Evolutionary conservation across 805 yeast species (phyloP), one percentile per base, ranked within the genome.

Genomic region (Starmera amethionina): DNA sequence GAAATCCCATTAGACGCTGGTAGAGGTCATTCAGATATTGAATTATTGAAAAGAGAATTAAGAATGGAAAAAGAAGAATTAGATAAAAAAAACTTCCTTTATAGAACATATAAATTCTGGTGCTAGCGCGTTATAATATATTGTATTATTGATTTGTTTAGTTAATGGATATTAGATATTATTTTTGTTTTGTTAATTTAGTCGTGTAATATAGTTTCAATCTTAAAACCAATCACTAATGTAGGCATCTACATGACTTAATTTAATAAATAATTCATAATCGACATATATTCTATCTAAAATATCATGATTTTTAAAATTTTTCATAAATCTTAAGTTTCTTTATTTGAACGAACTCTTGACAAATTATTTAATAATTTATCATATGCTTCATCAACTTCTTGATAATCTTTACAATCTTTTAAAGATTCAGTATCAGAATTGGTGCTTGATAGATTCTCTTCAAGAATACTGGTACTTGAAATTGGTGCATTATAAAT

Each of bases 341-440:
- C 27, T 40, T 58, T 66, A 46, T 74, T 77, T 2, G 80, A 75
- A 47, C 86, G 65, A 12, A 76, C 84, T 38, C 77, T 65, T 25
- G 79, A 76, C 28, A 82, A 77, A 50, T 80, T 80, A 49, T 81
- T 79, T 52, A 82, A 64, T 36, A 82, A 60, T 54, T 79, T 79
- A 46, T 82, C 90, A 50, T 82, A 82, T 4, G 77, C 82, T 51
- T 79, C 83, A 54, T 79, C 82, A n/a, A 82, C 84, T 4, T 70
- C 75, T 10, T 42, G 39, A 15, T 27, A 14, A 18, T 32, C 34
- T n/a, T 37, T 29, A 8, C 30, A 22, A 27, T 46, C 43, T 31
- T 32, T 32, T 13, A 32, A 32, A 27, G 36, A 34, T 22, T 37
- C 40, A 35, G 22, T 22, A n/a, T 36, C 41, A 12, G 14, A 11